These are phyloP conservation scores for Monilinia laxa DNA, from an alignment of 2,329 filamentous ascomycete genomes.

Conservation along the genomic window DNA sequence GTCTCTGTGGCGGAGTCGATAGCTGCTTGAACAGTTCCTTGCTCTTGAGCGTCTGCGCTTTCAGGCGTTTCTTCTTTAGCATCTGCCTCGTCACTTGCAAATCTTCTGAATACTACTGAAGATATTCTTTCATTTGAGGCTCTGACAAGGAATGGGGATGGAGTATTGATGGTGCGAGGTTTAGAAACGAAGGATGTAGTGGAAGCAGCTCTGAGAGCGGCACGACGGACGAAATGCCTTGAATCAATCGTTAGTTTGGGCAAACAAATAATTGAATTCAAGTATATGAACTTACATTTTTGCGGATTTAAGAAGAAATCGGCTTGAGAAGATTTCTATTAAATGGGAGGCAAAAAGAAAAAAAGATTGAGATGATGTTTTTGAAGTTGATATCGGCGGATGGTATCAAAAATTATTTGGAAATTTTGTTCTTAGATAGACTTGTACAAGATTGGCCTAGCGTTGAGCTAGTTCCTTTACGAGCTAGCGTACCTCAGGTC, in stretches of 20 bases:
- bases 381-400: neutral
- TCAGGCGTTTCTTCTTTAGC: constrained; percentile 30
- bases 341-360: neutral
- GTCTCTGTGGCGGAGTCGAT: constrained; percentile 31
- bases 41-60: constrained; percentile 29
- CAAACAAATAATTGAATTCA: neutral
- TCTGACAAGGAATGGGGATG: constrained; percentile 41
- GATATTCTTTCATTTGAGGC: constrained; percentile 39
- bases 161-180: constrained; percentile 44
- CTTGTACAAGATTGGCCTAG: constrained; percentile 13
- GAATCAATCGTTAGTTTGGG: constrained; percentile 21
- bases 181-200: constrained; percentile 46
- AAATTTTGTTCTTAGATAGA: constrained; percentile 15
- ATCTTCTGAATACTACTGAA: constrained; percentile 47
- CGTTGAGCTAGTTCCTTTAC: neutral
- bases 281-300: constrained; percentile 6
- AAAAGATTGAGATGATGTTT: neutral
- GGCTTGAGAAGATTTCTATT: constrained; percentile 8
- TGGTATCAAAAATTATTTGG: constrained; percentile 12
- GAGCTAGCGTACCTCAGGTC: neutral
- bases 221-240: constrained; percentile 50
- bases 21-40: constrained; percentile 34
- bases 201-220: constrained; percentile 53
- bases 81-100: constrained; percentile 47
- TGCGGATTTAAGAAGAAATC: constrained; percentile 4